Conservation (phyloP, 1,284 basidiomycete genomes). For the Tilletia walkeri region DNA sequence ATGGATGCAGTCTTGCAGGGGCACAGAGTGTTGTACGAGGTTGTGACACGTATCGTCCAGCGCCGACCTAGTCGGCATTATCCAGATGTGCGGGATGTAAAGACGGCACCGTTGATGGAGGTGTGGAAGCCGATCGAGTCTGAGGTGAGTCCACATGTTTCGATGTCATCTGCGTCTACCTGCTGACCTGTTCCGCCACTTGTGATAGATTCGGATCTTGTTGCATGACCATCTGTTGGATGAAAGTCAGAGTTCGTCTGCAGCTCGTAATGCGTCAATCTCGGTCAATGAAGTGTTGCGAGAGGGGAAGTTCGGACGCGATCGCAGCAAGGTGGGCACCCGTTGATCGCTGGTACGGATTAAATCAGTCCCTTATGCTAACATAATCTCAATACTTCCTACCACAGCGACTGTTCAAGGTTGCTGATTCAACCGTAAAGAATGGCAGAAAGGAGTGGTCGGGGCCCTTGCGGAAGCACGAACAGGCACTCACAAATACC, state of each 20-base stretch:
- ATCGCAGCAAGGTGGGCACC: slow-evolving; percentile 56
- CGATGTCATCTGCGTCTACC: no score
- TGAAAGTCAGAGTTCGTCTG: slow-evolving; percentile 73
- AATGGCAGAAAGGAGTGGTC: slow-evolving; percentile 62
- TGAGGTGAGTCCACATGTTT: slow-evolving; percentile 60
- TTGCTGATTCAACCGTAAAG: slow-evolving; percentile 80
- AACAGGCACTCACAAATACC: slow-evolving; percentile 79
- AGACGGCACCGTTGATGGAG: slow-evolving; percentile 64
- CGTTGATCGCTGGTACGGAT: not conserved
- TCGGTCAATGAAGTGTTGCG: slow-evolving; percentile 88
- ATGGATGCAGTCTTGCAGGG: slow-evolving; percentile 93
- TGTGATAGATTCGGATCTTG: slow-evolving; percentile 63
- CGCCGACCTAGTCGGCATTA: not conserved
- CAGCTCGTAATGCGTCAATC: slow-evolving; percentile 75
- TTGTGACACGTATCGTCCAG: slow-evolving; percentile 57
- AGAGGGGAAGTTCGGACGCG: slow-evolving; percentile 38
- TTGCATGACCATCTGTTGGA: slow-evolving; percentile 87
- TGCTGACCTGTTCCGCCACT: not conserved
- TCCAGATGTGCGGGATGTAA: slow-evolving; percentile 2
- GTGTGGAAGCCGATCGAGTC: slow-evolving; percentile 88
- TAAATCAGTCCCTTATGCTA: not conserved
- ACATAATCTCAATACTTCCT: not conserved
- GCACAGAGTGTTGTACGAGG: slow-evolving; percentile 84
- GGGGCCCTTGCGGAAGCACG: slow-evolving; percentile 68
- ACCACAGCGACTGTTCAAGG: slow-evolving; percentile 73